phyloP scores from a whole-genome alignment of 1,284 basidiomycete genomes.

The Ceratobasidium sp. region DNA sequence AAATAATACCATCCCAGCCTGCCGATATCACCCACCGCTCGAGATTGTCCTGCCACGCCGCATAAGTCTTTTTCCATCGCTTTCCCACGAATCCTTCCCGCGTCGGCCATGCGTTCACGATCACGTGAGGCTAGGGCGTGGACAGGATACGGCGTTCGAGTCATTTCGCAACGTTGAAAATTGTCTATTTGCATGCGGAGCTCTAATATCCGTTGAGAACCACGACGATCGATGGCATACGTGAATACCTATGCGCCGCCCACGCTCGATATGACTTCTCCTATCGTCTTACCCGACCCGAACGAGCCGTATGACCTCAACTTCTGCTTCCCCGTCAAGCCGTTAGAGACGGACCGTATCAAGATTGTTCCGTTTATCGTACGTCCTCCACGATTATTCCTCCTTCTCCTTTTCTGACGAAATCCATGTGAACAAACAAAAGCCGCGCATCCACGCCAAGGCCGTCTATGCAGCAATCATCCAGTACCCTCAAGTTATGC shows the following conservation, averaged over 20 bases:
- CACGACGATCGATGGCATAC: conserved; percentile 3
- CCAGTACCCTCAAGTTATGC: conserved; percentile 46
- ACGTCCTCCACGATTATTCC: conserved; percentile 9
- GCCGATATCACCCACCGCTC: no score
- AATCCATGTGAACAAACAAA: conserved; percentile 3
- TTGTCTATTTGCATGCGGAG: no score
- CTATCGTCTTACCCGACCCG: conserved; percentile 26
- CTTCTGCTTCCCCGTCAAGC: conserved; percentile 47
- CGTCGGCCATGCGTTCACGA: no score
- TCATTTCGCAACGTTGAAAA: no score
- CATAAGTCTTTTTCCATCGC: no score
- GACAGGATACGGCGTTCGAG: neutral
- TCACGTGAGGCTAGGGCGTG: no score
- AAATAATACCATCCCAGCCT: no score
- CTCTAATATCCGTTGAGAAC: neutral
- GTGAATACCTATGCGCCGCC: conserved; percentile 40
- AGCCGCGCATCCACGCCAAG: conserved; percentile 30
- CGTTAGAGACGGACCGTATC: conserved; percentile 47
- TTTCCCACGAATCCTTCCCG: no score
- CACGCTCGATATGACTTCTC: neutral
- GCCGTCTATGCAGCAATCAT: conserved; percentile 31
- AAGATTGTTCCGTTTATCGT: conserved; percentile 49
- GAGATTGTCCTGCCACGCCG: no score
- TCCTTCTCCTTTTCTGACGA: neutral
- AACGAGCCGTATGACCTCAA: conserved; percentile 36